Evolutionary conservation across 148 eudicot species (phyloP).

Genomic region (Rheum nobile): DNA sequence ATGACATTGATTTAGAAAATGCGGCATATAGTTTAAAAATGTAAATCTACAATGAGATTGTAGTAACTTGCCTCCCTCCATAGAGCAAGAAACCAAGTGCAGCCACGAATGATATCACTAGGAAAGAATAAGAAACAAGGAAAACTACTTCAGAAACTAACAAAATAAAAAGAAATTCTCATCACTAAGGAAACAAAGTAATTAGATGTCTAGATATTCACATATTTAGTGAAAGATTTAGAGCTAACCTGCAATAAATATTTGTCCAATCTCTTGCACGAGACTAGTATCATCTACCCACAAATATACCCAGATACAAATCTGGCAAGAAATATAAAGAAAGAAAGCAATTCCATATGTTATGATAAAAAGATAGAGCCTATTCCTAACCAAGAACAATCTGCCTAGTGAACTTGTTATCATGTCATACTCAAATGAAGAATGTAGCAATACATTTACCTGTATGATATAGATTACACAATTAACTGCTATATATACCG

Average conservation of each 20-base stretch:
- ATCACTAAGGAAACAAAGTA: too few species aligned
- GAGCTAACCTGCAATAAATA: slow-evolving; percentile 69
- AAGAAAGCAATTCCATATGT: not conserved
- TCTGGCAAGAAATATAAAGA: slow-evolving; percentile 26
- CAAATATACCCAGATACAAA: slow-evolving; percentile 61
- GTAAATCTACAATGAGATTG: not conserved
- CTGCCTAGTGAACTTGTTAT: not conserved
- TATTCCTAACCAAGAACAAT: not conserved
- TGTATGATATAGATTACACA: slow-evolving; percentile 56
- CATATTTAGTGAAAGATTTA: not conserved
- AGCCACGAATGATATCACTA: slow-evolving; percentile 46
- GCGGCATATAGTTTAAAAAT: not conserved
- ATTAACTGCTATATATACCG: slow-evolving; percentile 48
- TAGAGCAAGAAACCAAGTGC: slow-evolving; percentile 49
- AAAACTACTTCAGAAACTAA: not conserved
- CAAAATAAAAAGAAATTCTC: too few species aligned
- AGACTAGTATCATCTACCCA: slow-evolving; percentile 53
- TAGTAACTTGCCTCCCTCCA: slow-evolving; percentile 47
- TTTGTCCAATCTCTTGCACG: slow-evolving; percentile 48
- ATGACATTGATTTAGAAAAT: not conserved
- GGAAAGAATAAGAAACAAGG: slow-evolving; percentile 11
- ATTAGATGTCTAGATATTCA: not conserved
- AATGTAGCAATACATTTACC: slow-evolving; percentile 23
- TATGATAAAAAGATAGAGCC: not conserved
- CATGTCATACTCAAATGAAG: not conserved